Percentiles rank a stretch among this genome's conserved stretches.
phyloP scores from a whole-genome alignment of 805 yeast species.

The Pichia cabralensis region DNA sequence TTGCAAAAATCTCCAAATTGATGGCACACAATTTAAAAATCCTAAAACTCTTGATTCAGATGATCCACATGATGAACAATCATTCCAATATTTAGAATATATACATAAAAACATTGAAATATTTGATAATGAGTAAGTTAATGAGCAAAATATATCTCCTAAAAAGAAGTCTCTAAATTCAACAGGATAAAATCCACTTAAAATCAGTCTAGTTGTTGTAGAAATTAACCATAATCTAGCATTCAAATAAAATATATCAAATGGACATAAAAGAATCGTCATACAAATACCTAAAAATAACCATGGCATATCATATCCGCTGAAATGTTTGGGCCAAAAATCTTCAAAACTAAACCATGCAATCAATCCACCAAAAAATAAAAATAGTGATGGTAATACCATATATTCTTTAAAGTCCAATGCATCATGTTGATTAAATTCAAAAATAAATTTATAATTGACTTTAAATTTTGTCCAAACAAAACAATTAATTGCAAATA shows the following conservation, averaged over 20 bases:
- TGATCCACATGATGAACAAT: constrained; percentile 60
- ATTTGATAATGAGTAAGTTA: constrained; percentile 83
- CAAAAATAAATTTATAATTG: constrained; percentile 88
- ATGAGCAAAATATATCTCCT: constrained; percentile 84
- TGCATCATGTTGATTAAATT: constrained; percentile 61
- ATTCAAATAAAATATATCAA: constrained; percentile 42
- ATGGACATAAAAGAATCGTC: constrained; percentile 48
- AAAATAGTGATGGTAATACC: constrained; percentile 49
- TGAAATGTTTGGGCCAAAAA: constrained; percentile 50
- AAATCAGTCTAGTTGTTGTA: constrained; percentile 58
- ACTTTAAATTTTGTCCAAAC: constrained; percentile 70
- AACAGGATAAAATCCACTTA: constrained; percentile 87
- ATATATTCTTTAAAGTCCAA: constrained; percentile 58
- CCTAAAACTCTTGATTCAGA: constrained; percentile 70
- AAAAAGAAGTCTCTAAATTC: constrained; percentile 90
- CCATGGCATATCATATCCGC: constrained; percentile 75
- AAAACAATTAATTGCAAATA: constrained; percentile 60
- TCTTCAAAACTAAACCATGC: constrained; percentile 70
- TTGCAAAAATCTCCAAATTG: constrained; percentile 84
- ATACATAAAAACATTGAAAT: constrained; percentile 78
- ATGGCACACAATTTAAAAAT: constrained; percentile 73
- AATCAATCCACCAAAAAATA: constrained; percentile 48
- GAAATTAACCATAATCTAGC: constrained; percentile 72
- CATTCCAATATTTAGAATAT: constrained; percentile 63
- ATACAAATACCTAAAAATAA: constrained; percentile 50